Conservation (phyloP, 2,329 filamentous ascomycete species). For the Thermothelomyces thermophilus region DNA sequence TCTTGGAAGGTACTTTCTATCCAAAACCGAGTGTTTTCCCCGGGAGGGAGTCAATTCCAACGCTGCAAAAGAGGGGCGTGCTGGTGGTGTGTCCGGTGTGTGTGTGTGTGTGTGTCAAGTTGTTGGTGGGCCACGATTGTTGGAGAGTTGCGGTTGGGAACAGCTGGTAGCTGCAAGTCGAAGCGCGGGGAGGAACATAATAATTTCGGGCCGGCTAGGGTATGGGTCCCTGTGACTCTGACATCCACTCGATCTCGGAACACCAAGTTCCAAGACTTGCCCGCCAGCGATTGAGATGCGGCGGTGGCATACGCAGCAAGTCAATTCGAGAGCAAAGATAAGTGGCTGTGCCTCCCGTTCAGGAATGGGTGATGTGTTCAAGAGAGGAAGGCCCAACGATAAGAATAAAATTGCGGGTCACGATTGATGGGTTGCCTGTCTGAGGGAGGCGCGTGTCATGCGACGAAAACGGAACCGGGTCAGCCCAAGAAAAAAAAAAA, state of each 20-base stretch:
- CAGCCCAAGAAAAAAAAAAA: conserved; percentile 11
- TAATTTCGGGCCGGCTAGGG: conserved; percentile 25
- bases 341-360: conserved; percentile 22
- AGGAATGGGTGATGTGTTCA: conserved; percentile 10
- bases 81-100: conserved; percentile 2
- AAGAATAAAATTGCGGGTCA: conserved; percentile 16
- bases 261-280: conserved; percentile 15
- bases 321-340: conserved; percentile 16
- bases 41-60: conserved; percentile 6
- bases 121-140: conserved; percentile 12
- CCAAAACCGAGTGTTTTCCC: conserved; percentile 18
- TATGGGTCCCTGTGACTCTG: conserved; percentile 18
- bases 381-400: conserved; percentile 10
- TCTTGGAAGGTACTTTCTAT: conserved; percentile 17
- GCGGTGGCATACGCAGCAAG: conserved; percentile 17
- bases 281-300: conserved; percentile 17
- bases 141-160: conserved; percentile 17
- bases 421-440: conserved; percentile 11
- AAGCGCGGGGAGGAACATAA: conserved; percentile 25
- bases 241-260: conserved; percentile 16
- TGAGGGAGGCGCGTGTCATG: conserved; percentile 13
- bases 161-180: conserved; percentile 18
- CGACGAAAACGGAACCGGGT: conserved; percentile 14
- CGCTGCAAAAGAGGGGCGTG: neutral
- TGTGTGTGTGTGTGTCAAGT: conserved; percentile 2